Evolutionary conservation across 2,329 filamentous ascomycete genomes (phyloP).

Genomic region (Colletotrichum theobromicola): DNA sequence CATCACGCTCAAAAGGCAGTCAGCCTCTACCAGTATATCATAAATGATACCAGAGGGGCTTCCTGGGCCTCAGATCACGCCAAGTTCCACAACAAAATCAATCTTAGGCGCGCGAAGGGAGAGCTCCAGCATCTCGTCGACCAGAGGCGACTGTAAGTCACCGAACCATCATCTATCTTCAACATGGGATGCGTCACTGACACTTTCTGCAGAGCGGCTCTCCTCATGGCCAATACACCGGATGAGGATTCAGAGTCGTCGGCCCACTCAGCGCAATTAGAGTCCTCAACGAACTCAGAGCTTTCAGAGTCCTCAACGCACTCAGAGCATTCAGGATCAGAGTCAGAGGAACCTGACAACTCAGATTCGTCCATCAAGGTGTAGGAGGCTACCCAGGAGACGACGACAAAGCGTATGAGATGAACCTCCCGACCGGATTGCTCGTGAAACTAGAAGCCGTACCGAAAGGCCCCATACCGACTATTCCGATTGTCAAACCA

Average conservation of each 20-base stretch:
- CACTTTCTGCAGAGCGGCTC: background rate
- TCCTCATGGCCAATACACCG: accelerated
- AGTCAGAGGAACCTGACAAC: background rate
- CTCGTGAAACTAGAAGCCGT: background rate
- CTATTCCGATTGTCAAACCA: background rate
- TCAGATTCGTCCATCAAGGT: background rate
- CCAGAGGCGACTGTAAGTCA: background rate
- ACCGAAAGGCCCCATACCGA: background rate
- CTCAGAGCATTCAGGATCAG: background rate
- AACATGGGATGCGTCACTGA: background rate
- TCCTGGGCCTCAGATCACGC: background rate
- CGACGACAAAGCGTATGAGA: background rate
- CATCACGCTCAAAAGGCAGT: background rate
- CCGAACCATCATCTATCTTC: background rate
- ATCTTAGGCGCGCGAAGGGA: background rate
- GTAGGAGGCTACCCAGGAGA: background rate
- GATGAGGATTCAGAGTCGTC: too few species aligned
- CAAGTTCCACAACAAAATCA: background rate
- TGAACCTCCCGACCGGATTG: background rate
- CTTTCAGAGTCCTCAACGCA: too few species aligned
- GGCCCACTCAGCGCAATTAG: too few species aligned
- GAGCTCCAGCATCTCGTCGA: background rate
- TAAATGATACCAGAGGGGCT: background rate
- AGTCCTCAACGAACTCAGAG: too few species aligned
- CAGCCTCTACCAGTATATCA: background rate